These are phyloP conservation scores for Pseudogymnoascus sp. DNA, from an alignment of 2,329 filamentous ascomycete species.

Conservation along the genomic window DNA sequence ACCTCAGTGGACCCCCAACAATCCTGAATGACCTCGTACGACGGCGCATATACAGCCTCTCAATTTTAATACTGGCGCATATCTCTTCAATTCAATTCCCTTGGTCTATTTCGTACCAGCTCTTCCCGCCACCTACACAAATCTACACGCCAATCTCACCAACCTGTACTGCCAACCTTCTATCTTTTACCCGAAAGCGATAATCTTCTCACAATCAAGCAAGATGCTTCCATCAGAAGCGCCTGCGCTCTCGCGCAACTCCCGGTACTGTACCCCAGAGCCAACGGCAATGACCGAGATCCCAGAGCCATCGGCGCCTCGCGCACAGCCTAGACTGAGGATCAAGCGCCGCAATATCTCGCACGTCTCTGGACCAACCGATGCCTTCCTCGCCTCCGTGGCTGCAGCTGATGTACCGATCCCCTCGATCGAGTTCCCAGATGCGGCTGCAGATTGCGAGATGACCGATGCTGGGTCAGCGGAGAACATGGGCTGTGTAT, in stretches of 20 bases:
- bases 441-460: conserved; percentile 24
- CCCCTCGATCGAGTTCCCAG: conserved; percentile 54
- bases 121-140: neutral
- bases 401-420: conserved; percentile 56
- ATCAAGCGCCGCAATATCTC: conserved; percentile 24
- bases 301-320: neutral
- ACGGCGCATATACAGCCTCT: neutral
- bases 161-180: neutral
- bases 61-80: neutral
- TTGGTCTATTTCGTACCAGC: neutral
- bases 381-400: conserved; percentile 60
- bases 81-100: neutral
- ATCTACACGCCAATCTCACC: neutral
- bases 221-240: neutral
- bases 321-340: conserved; percentile 18
- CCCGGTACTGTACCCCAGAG: neutral
- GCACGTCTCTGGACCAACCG: conserved; percentile 44
- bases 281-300: neutral
- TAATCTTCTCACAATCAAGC: neutral
- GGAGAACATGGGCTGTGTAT: conserved; percentile 19
- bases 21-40: neutral
- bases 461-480: conserved; percentile 20
- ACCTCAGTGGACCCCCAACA: neutral
- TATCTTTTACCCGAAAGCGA: neutral
- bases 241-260: neutral